A percentile compares a stretch with the other conserved stretches of the same genome.
Conservation (phyloP, 768 basidiomycete genomes). For the Tulasnella calospora region DNA sequence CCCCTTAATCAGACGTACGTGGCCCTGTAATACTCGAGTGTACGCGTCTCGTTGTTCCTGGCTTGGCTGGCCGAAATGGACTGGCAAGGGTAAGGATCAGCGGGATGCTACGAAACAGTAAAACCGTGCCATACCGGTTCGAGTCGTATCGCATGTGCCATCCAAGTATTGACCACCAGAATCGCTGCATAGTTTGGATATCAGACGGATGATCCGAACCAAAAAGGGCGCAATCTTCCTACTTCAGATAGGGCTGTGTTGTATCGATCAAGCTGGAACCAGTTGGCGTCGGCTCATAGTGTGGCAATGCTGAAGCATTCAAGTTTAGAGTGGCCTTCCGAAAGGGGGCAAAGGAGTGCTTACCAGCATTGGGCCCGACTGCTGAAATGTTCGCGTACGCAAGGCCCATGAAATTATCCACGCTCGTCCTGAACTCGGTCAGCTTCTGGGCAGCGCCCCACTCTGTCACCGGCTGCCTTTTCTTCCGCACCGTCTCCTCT, state of each 20-base stretch:
- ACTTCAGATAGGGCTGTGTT: constrained; percentile 86
- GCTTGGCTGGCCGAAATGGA: constrained; percentile 86
- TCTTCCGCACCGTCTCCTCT: constrained; percentile 64
- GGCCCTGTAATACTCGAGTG: constrained; percentile 93
- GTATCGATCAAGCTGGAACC: constrained; percentile 69
- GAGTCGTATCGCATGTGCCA: constrained; percentile 63
- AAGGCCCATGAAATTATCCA: constrained; percentile 73
- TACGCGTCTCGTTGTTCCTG: constrained; percentile 83
- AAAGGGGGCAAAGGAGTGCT: constrained; percentile 28
- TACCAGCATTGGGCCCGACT: constrained; percentile 78
- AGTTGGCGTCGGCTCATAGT: constrained; percentile 74
- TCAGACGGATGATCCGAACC: constrained; percentile 20
- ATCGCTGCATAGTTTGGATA: constrained; percentile 46
- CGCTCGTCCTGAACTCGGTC: constrained; percentile 65
- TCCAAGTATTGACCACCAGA: constrained; percentile 87
- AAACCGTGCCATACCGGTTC: constrained; percentile 32
- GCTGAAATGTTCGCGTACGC: constrained; percentile 90
- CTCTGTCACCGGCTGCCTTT: constrained; percentile 71
- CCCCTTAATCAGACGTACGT: constrained; percentile 52
- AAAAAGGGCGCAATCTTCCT: constrained; percentile 32
- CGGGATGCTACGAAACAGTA: constrained; percentile 31
- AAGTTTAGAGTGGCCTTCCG: neutral
- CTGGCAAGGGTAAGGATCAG: constrained; percentile 68
- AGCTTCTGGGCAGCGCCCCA: constrained; percentile 86
- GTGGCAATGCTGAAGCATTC: constrained; percentile 63